A percentile compares a stretch with the other conserved stretches of the same genome.
Evolutionary conservation across 768 basidiomycete genomes (phyloP).

Genomic region (Chalciporus chontae): DNA sequence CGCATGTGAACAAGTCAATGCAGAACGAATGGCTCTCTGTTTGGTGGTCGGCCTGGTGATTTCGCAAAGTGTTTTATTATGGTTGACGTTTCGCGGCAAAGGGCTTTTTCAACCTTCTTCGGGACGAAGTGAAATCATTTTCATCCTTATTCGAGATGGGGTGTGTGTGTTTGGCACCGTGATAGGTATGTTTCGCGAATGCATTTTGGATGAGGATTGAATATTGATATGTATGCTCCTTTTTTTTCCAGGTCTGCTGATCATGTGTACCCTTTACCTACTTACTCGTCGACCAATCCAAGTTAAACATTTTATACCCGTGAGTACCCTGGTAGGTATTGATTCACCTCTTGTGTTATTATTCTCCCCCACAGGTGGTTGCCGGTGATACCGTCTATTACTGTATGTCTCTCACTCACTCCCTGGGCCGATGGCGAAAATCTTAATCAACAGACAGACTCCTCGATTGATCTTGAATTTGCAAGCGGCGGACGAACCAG

Average conservation of each 20-base stretch:
- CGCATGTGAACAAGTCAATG: slow-evolving; percentile 6
- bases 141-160: slow-evolving; percentile 16
- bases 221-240: not conserved
- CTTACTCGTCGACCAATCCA: not conserved
- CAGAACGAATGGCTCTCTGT: not conserved
- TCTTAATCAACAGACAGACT: slow-evolving; percentile 7
- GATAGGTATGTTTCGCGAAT: slow-evolving; percentile 8
- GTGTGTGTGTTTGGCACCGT: slow-evolving; percentile 5
- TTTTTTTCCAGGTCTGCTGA: not conserved
- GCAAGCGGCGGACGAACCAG: slow-evolving; percentile 10
- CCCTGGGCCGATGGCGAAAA: not conserved
- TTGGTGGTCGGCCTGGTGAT: slow-evolving; percentile 3
- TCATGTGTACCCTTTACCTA: not conserved
- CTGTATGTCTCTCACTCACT: slow-evolving; percentile 6
- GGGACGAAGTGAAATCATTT: slow-evolving; percentile 14
- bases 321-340: not conserved
- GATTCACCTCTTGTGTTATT: not conserved
- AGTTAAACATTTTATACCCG: slow-evolving; percentile 18
- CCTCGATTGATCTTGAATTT: slow-evolving; percentile 21
- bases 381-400: slow-evolving; percentile 3
- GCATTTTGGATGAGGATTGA: not conserved
- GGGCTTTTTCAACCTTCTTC: not conserved
- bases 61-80: slow-evolving; percentile 15
- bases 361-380: slow-evolving; percentile 12
- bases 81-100: slow-evolving; percentile 17